Base-by-base conservation (phyloP, 2,329 filamentous ascomycete species). In the Neonectria faginata region DNA sequence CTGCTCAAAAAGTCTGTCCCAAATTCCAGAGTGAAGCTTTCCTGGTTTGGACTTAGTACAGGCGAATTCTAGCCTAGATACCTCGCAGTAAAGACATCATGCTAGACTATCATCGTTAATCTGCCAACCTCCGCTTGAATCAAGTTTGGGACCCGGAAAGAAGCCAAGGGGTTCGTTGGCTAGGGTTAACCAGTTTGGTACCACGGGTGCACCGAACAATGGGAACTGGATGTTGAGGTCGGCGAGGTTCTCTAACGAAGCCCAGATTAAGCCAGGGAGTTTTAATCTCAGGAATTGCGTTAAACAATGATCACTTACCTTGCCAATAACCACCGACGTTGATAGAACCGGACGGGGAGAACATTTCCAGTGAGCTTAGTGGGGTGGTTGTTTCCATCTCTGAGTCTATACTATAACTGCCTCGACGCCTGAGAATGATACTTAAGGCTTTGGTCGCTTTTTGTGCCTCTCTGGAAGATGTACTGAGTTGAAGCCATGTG, bases 391-490 rank as follows among this genome's bases (percentile, higher is more conserved):
- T 11, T 22, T 31, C 33, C 3, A 25, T 25, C 8, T 29, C 20
- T 1, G 53, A 52, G n/a, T 57, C 54, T 27, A 14, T 8, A 16
- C 42, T n/a, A 14, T 18, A 45, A 16, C 20, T 11, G n/a, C 39
- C 33, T 8, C 14, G 10, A 8, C n/a, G 42, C 11, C 48, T 27
- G 4, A 62, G 54, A 47, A 58, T 31, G 25, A 54, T 16, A 16
- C n/a, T 12, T 25, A 62, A 16, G 5, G 47, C 54, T 42, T 58
- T 52, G n/a, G 55, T 54, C 25, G 54, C 60, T 54, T 54, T 62
- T 8, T 39, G 48, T 27, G 54, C 60, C 25, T 62, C 60, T 2
- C 48, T 57, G 5, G 54, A 62, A 8, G 29, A 47, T 41, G 39
- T n/a, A 9, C 54, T 54, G 5, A 50, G 58, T 5, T 54, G 25